These are phyloP conservation scores for Euphorbia peplus DNA, from an alignment of 345 rosid genomes.

Conservation along the genomic window DNA sequence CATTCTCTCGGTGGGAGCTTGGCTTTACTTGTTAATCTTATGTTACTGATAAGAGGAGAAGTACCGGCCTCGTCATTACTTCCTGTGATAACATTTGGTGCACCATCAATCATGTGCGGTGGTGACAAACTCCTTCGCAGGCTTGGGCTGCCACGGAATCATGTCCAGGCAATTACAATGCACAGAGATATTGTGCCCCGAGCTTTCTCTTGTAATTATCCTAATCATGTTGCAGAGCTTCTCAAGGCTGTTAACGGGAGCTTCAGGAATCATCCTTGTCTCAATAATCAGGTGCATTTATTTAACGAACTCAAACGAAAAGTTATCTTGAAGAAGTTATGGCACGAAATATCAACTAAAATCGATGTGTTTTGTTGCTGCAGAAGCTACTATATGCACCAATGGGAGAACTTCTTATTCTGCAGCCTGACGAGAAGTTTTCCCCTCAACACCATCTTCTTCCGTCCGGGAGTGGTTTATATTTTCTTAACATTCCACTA, in stretches of 20 bases:
- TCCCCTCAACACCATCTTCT: slow-evolving; percentile 87
- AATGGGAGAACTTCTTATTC: slow-evolving; percentile 90
- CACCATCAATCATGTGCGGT: slow-evolving; percentile 94
- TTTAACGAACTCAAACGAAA: background rate
- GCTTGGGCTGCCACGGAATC: slow-evolving; percentile 75
- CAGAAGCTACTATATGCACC: slow-evolving; percentile 83
- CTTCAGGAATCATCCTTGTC: slow-evolving; percentile 87
- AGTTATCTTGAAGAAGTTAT: background rate
- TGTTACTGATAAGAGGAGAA: slow-evolving; percentile 82
- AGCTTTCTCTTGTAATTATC: slow-evolving; percentile 92
- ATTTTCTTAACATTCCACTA: slow-evolving; percentile 43
- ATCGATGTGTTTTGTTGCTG: slow-evolving; percentile 2
- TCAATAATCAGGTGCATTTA: slow-evolving; percentile 61
- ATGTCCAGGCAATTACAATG: slow-evolving; percentile 70
- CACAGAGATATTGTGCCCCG: slow-evolving; percentile 98
- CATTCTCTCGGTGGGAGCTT: slow-evolving; percentile 98
- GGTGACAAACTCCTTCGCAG: slow-evolving; percentile 72
- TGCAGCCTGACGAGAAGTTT: slow-evolving; percentile 87
- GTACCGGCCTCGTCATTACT: slow-evolving; percentile 72
- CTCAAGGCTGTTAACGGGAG: slow-evolving; percentile 83
- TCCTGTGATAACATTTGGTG: slow-evolving; percentile 88
- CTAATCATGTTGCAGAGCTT: slow-evolving; percentile 67
- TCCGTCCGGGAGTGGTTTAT: slow-evolving; percentile 89
- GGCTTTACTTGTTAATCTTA: slow-evolving; percentile 75
- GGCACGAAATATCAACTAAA: background rate